phyloP scores from a whole-genome alignment of 139 green algal genomes.

The Picochlorum costavermella region DNA sequence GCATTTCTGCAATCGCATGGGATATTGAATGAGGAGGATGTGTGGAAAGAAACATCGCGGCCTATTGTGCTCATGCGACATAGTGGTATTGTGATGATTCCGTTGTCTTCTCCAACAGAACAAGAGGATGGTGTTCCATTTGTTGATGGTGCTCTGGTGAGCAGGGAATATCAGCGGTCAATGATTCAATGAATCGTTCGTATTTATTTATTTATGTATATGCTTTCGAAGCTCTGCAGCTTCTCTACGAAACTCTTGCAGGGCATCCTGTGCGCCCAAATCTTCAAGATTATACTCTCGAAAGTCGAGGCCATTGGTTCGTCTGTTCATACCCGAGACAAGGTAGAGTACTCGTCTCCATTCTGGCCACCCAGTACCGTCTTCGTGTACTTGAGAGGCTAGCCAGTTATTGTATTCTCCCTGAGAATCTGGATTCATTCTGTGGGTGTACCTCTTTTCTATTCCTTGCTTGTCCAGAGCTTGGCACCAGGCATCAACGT shows the following conservation, averaged over 20 bases:
- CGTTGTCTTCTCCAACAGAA: too few species aligned
- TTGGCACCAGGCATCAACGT: constrained; percentile 2
- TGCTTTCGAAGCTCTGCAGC: not conserved
- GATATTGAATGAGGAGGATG: too few species aligned
- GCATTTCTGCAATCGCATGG: too few species aligned
- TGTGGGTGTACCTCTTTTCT: constrained; percentile 30
- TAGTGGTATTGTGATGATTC: too few species aligned
- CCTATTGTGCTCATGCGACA: too few species aligned
- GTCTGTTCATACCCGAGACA: constrained; percentile 3
- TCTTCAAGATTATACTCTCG: constrained; percentile 5
- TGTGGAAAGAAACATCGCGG: too few species aligned
- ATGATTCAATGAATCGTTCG: not conserved
- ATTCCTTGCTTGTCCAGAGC: constrained; percentile 1
- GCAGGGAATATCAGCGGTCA: too few species aligned
- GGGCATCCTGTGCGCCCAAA: not conserved
- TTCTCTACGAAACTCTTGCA: constrained; percentile 7
- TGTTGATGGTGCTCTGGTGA: too few species aligned
- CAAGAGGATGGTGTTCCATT: too few species aligned
- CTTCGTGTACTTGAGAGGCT: constrained; percentile 5
- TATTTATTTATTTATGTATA: not conserved
- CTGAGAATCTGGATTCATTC: constrained; percentile 28
- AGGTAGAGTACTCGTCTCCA: constrained; percentile 39
- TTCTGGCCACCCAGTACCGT: not conserved
- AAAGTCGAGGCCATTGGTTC: not conserved
- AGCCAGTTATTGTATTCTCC: constrained; percentile 38